Percentiles rank a stretch among this genome's conserved stretches.
phyloP scores from a whole-genome alignment of 352 stramenopile genomes.

The Phytopythium cucurbitacearum region DNA sequence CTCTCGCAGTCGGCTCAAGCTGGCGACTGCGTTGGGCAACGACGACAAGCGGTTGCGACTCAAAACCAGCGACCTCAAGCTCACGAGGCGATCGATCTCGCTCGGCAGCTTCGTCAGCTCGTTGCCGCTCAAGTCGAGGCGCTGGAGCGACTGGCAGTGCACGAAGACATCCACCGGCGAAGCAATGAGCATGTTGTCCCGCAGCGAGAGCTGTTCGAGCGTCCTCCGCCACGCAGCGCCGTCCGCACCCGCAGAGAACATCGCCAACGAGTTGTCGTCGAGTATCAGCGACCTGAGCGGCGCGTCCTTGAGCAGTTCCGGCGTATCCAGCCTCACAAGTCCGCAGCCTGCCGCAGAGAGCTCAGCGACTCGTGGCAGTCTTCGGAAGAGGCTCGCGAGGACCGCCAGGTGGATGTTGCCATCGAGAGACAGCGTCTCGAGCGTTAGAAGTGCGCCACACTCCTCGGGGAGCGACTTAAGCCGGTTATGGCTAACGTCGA shows the following conservation, averaged over 20 bases:
- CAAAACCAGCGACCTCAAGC: slow-evolving; percentile 19
- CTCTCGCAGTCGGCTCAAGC: slow-evolving; percentile 26
- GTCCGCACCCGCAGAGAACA: slow-evolving; percentile 19
- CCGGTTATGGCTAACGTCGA: slow-evolving; percentile 39
- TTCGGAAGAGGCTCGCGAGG: slow-evolving; percentile 31
- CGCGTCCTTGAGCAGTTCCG: slow-evolving; percentile 39
- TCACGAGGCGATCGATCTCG: slow-evolving; percentile 23
- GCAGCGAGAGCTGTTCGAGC: slow-evolving; percentile 33
- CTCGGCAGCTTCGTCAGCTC: slow-evolving; percentile 33
- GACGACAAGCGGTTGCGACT: slow-evolving; percentile 31
- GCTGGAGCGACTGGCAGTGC: slow-evolving; percentile 31
- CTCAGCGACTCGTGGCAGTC: slow-evolving; percentile 18
- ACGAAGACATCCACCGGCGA: slow-evolving; percentile 39
- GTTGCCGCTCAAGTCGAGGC: slow-evolving; percentile 43
- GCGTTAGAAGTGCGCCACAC: slow-evolving; percentile 22
- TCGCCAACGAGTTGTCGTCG: slow-evolving; percentile 32
- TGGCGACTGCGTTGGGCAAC: slow-evolving; percentile 36
- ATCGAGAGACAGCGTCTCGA: slow-evolving; percentile 34
- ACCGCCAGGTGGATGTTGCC: slow-evolving; percentile 31
- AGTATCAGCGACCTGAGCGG: slow-evolving; percentile 34
- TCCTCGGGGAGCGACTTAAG: slow-evolving; percentile 36
- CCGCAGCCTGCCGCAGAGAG: slow-evolving; percentile 39
- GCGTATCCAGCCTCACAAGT: slow-evolving; percentile 32
- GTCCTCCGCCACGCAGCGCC: slow-evolving; percentile 33
- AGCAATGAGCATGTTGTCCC: slow-evolving; percentile 24